Evolutionary conservation across 129 eudicot species (phyloP), one percentile per base, ranked within the genome.

Genomic region (Lactuca sativa): DNA sequence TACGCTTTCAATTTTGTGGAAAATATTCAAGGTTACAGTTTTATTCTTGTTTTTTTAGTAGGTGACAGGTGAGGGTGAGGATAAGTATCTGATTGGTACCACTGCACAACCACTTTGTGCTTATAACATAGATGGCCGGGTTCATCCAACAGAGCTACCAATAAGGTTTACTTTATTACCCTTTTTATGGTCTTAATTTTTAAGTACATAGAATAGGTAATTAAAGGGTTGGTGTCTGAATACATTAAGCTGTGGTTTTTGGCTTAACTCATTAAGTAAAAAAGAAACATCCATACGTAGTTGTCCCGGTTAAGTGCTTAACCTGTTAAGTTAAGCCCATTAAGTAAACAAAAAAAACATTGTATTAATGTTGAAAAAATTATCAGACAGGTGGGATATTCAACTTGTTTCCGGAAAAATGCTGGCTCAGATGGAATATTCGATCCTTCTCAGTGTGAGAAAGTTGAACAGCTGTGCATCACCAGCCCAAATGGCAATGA

Each of bases 51-150:
- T 54, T 59, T 25, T 25, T 25, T 25, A 25, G 1, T 67, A 88
- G 95, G 90, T 88, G 7, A 82, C 82, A 15, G 95, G 95, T 21
- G 90, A 82, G 55, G 90, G 95, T 69, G 90, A 88, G 15, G 95
- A 88, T 73, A 88, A 88, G 59, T 88, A 88, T 77, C 40, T 36
- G 40, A 36, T 36, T 36, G 40, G 0, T 36, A 4, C 5, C 7
- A 36, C 40, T 36, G 0, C 84, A 68, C 90, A 88, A 56, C 95
- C 95, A 14, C 90, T 88, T 43, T 84, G 95, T 80, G 90, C 95
- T 51, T 84, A 84, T 75, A 90, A 88, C 71, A 31, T 88, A 14
- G 88, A 84, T 59, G 90, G 84, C 38, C 84, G 90, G 90, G 71
- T 88, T 71, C 95, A 84, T 70, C 95, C 95, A 21, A 55, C 88